These are phyloP conservation scores for Coemansia sp. DNA, from an alignment of 192 early-diverging fungal genomes.

Conservation along the genomic window DNA sequence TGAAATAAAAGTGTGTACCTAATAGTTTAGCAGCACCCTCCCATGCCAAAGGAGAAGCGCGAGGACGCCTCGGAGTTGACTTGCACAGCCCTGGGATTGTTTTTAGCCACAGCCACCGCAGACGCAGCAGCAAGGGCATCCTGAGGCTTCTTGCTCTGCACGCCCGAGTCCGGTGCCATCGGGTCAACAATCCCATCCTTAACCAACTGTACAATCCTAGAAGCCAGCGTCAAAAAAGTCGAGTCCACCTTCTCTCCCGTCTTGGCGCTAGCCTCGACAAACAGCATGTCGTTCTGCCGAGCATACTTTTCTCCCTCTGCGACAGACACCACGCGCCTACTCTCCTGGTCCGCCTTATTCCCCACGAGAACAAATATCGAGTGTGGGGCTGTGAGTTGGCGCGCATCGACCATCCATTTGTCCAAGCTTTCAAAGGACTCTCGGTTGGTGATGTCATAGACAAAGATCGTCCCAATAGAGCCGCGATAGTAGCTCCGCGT, in stretches of 20 bases:
- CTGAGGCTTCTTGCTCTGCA: constrained; percentile 50
- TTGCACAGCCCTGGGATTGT: constrained; percentile 4
- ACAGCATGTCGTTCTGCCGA: constrained; percentile 56
- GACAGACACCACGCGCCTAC: constrained; percentile 43
- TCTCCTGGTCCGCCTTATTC: constrained; percentile 59
- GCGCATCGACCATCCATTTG: constrained; percentile 67
- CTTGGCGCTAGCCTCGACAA: constrained; percentile 64
- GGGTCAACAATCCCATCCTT: constrained; percentile 34
- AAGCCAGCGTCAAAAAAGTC: constrained; percentile 37
- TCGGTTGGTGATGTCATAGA: constrained; percentile 76
- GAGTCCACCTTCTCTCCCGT: constrained; percentile 59
- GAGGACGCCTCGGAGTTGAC: background rate
- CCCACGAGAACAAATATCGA: constrained; percentile 71
- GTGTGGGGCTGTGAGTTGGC: constrained; percentile 63
- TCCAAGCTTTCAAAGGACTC: constrained; percentile 62
- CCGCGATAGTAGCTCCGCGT: constrained; percentile 81
- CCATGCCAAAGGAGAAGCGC: constrained; percentile 23
- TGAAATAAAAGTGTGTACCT: background rate
- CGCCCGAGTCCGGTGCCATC: constrained; percentile 39
- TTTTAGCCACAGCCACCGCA: background rate
- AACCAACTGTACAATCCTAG: constrained; percentile 23
- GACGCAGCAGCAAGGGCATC: constrained; percentile 4
- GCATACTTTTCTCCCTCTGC: constrained; percentile 60
- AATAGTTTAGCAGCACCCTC: constrained; percentile 18
- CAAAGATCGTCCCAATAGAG: constrained; percentile 71